A percentile compares a stretch with the other conserved stretches of the same genome.
phyloP scores from a whole-genome alignment of 2,329 filamentous ascomycete species.

The Fusarium nelsonii region DNA sequence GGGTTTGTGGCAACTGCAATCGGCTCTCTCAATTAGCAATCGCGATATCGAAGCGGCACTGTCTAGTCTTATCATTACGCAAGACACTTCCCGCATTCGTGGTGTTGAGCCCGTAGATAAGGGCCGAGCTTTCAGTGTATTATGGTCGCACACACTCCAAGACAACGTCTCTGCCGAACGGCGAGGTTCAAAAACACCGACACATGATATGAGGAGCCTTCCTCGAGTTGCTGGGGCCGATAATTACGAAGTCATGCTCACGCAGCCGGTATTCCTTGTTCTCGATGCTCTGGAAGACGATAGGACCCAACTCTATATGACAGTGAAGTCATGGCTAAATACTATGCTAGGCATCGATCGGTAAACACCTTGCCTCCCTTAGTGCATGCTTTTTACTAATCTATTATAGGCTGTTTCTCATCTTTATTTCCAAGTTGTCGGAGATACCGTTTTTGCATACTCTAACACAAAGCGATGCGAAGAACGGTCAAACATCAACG shows the following conservation, averaged over 20 bases:
- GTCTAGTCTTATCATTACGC: conserved; percentile 72
- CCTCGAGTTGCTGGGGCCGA: conserved; percentile 67
- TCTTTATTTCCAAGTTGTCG: conserved; percentile 70
- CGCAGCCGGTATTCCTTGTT: conserved; percentile 83
- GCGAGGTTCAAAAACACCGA: conserved; percentile 61
- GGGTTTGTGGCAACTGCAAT: conserved; percentile 87
- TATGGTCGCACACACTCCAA: conserved; percentile 85
- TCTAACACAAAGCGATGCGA: conserved; percentile 32
- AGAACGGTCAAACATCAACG: conserved; percentile 27
- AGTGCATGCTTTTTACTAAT: conserved; percentile 8
- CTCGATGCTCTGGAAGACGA: conserved; percentile 83
- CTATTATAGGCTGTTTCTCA: conserved; percentile 66
- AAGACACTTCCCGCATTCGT: conserved; percentile 51
- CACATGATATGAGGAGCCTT: conserved; percentile 51
- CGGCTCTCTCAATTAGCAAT: conserved; percentile 72
- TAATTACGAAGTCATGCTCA: conserved; percentile 79
- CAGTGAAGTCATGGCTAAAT: conserved; percentile 84
- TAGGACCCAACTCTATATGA: conserved; percentile 78
- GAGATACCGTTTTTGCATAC: conserved; percentile 64
- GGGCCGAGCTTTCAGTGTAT: conserved; percentile 76
- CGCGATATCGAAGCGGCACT: conserved; percentile 86
- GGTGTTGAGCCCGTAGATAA: conserved; percentile 65
- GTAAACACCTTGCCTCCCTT: conserved; percentile 54
- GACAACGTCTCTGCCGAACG: conserved; percentile 66
- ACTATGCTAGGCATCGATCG: conserved; percentile 72